Conservation (phyloP, 2,329 filamentous ascomycete genomes). For the Phoma herbarum region DNA sequence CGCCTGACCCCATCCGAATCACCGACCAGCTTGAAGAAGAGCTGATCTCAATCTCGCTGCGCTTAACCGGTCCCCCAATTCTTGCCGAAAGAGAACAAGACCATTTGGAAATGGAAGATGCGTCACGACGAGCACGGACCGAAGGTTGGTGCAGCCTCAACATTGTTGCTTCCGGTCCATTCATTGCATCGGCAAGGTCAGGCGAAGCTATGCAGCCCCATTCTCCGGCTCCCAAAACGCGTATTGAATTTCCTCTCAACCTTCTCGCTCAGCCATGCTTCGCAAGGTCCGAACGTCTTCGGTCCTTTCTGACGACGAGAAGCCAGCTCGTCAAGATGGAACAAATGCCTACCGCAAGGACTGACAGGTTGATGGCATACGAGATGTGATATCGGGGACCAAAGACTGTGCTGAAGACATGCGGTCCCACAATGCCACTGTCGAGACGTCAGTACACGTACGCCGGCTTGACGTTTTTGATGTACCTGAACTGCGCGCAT, state of each 20-base stretch:
- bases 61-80: background rate
- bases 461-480: background rate
- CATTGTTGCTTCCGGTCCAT: background rate
- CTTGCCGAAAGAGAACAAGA: background rate
- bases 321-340: constrained; percentile 29
- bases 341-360: constrained; percentile 29
- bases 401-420: constrained; percentile 32
- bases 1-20: background rate
- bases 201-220: constrained; percentile 5
- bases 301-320: constrained; percentile 23
- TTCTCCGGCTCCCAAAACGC: background rate
- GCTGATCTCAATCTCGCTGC: constrained; percentile 10
- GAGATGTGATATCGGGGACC: constrained; percentile 31
- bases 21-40: background rate
- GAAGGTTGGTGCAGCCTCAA: background rate
- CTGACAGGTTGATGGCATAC: constrained; percentile 31
- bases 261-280: constrained; percentile 1
- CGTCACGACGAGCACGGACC: constrained; percentile 1
- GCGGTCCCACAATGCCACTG: constrained; percentile 32
- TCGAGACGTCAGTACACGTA: background rate
- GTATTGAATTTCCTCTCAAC: background rate
- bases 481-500: constrained; percentile 31
- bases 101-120: background rate
- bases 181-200: background rate
- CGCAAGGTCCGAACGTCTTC: constrained; percentile 6